phyloP scores from a whole-genome alignment of 495 filamentous ascomycete genomes.

The Venustampulla echinocandica region DNA sequence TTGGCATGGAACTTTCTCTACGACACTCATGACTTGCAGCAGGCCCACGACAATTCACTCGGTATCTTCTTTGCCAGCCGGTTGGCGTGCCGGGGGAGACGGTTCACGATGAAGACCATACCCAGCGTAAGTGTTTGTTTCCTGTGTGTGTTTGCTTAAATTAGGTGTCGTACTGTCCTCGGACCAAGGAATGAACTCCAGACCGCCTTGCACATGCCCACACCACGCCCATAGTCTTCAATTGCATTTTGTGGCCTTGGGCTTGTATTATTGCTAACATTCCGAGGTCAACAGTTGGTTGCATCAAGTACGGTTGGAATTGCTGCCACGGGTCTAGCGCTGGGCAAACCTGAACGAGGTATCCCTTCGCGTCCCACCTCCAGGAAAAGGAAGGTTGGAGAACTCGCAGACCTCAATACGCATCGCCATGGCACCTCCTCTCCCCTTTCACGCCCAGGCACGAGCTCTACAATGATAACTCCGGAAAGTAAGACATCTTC shows the following conservation, averaged over 20 bases:
- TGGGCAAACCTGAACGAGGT: slow-evolving; percentile 40
- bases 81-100: slow-evolving; percentile 25
- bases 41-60: slow-evolving; percentile 21
- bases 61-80: slow-evolving; percentile 21
- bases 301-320: slow-evolving; percentile 52
- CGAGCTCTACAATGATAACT: slow-evolving; percentile 28
- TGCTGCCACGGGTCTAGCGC: slow-evolving; percentile 46
- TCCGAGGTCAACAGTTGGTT: slow-evolving; percentile 36
- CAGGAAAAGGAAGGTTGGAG: slow-evolving; percentile 36
- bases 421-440: slow-evolving; percentile 29
- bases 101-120: slow-evolving; percentile 50
- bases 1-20: slow-evolving; percentile 14
- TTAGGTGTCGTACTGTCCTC: slow-evolving; percentile 7
- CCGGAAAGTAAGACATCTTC: slow-evolving; percentile 22
- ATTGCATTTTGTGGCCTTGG: background rate
- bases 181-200: too few relatives aligned
- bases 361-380: slow-evolving; percentile 25
- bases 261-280: background rate
- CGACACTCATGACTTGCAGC: slow-evolving; percentile 17
- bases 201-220: too few relatives aligned
- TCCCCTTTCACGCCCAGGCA: slow-evolving; percentile 26
- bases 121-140: slow-evolving; percentile 49
- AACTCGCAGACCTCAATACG: slow-evolving; percentile 30
- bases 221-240: background rate
- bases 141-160: too few relatives aligned